phyloP scores from a whole-genome alignment of 106 monocot species.

The Chionographis japonica region DNA sequence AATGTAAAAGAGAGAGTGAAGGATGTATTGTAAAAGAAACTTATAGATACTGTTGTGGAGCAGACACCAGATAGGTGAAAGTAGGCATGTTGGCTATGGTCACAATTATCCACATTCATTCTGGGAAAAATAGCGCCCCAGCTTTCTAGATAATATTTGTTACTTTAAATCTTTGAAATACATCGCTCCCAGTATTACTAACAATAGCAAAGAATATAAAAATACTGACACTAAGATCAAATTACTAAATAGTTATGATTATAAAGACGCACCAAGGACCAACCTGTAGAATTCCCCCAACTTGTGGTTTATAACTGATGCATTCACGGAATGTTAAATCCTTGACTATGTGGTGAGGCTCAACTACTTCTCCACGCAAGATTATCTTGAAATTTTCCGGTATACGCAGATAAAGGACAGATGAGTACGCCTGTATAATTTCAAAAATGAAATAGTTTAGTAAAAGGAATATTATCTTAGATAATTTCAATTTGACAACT shows the following conservation, averaged over 20 bases:
- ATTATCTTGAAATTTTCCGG: constrained; percentile 66
- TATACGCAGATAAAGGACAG: constrained; percentile 70
- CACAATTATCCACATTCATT: too few relatives aligned
- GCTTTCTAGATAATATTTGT: too few relatives aligned
- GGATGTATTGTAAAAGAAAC: too few relatives aligned
- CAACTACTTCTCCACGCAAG: constrained; percentile 58
- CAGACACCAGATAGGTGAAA: too few relatives aligned
- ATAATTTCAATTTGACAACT: background rate
- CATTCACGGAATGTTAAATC: constrained; percentile 75
- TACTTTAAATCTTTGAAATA: too few relatives aligned
- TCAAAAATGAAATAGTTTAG: constrained; percentile 9
- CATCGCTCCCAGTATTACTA: background rate
- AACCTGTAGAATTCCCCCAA: constrained; percentile 65
- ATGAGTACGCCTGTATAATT: constrained; percentile 62
- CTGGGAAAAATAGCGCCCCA: too few relatives aligned
- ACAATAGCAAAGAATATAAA: background rate
- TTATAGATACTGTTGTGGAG: too few relatives aligned
- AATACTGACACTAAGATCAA: background rate
- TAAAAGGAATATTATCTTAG: background rate
- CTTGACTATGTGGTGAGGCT: constrained; percentile 44
- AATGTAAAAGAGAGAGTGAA: too few relatives aligned
- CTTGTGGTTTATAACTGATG: constrained; percentile 67
- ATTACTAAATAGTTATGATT: background rate
- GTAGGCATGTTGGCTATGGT: too few relatives aligned
- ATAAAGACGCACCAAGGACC: constrained; percentile 8